Conservation (phyloP, 768 basidiomycete species). For the Daedaleopsis nitida region DNA sequence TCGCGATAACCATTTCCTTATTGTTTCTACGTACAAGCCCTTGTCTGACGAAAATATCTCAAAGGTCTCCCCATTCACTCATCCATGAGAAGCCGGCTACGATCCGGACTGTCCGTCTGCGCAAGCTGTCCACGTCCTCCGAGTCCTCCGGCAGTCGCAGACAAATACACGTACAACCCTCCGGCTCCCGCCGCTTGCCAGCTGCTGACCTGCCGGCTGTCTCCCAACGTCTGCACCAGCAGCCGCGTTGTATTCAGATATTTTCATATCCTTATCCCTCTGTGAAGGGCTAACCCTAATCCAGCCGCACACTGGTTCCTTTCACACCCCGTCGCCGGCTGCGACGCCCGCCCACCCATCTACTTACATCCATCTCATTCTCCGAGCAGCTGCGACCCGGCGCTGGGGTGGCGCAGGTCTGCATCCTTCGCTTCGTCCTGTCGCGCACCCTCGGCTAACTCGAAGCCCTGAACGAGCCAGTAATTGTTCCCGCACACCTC, state of each 20-base stretch:
- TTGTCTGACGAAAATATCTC: constrained; percentile 16
- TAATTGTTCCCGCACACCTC: not conserved
- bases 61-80: not conserved
- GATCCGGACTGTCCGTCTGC: constrained; percentile 10
- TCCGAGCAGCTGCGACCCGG: constrained; percentile 4
- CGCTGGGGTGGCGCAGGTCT: constrained; percentile 4
- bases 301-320: not conserved
- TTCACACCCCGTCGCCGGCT: constrained; percentile 9
- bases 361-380: constrained; percentile 6
- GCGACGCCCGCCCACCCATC: constrained; percentile 6
- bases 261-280: constrained; percentile 5
- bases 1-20: constrained; percentile 1
- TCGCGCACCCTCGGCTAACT: not conserved
- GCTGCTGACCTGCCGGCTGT: not conserved
- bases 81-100: constrained; percentile 1
- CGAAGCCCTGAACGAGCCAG: not conserved
- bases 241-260: not conserved
- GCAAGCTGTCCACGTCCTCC: constrained; percentile 9
- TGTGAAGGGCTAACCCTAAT: constrained; percentile 19
- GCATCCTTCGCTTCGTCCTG: constrained; percentile 3
- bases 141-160: constrained; percentile 10
- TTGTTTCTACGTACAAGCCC: not conserved
- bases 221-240: constrained; percentile 9
- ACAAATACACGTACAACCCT: not conserved
- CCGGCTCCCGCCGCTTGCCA: not conserved